phyloP scores from a whole-genome alignment of 1,284 basidiomycete species.

The Trichosporon sp. region DNA sequence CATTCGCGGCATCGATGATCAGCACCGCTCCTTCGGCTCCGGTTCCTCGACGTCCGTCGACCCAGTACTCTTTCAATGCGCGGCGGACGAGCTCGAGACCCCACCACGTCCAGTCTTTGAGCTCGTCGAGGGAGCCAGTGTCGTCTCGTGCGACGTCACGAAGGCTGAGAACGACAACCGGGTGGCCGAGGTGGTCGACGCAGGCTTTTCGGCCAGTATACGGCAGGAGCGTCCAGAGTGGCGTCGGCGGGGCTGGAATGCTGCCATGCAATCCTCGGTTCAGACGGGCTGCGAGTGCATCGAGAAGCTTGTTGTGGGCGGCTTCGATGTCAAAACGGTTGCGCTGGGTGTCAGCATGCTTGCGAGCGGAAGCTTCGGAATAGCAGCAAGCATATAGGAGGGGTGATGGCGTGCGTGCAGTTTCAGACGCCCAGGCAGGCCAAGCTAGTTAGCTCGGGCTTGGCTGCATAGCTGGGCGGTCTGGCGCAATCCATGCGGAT shows the following conservation, averaged over 20 bases:
- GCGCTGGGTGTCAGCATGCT: conserved; percentile 33
- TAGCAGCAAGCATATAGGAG: no score
- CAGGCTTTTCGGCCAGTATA: conserved; percentile 33
- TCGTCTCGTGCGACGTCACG: conserved; percentile 45
- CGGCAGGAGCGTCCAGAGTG: conserved; percentile 49
- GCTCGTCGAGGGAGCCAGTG: conserved; percentile 43
- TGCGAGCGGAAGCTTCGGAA: no score
- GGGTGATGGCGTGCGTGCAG: no score
- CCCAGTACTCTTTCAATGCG: conserved; percentile 47
- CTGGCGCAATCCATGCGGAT: conserved; percentile 1
- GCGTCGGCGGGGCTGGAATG: conserved; percentile 39
- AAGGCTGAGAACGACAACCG: conserved; percentile 49
- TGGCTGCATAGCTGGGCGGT: background rate
- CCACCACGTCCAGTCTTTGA: conserved; percentile 55
- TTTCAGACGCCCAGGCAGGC: no score
- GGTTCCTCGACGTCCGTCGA: conserved; percentile 29
- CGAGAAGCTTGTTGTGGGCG: conserved; percentile 38
- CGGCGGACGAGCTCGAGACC: conserved; percentile 47
- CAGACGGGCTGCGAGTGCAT: conserved; percentile 36
- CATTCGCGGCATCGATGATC: conserved; percentile 51
- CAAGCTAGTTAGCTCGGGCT: background rate
- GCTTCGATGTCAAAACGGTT: conserved; percentile 44
- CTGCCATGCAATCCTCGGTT: conserved; percentile 36
- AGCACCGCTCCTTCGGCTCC: conserved; percentile 50
- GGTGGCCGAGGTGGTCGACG: conserved; percentile 44